Evolutionary conservation across 345 rosid genomes (phyloP), one percentile per base, ranked within the genome.

Genomic region (Raphanus sativus): DNA sequence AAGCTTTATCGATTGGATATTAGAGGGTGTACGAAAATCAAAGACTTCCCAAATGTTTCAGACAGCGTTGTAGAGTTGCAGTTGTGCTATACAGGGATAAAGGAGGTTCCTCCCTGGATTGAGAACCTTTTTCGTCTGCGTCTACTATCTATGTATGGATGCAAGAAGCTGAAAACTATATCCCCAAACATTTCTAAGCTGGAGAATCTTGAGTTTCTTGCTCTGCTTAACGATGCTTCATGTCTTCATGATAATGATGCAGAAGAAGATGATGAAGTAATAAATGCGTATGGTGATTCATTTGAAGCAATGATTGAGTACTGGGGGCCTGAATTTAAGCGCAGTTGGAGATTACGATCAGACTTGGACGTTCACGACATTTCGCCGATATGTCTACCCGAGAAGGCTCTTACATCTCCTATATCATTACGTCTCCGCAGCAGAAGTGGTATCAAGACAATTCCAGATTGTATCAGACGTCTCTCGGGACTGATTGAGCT

Each of bases 21-120:
- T 63, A 2, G 0, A 3, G 1, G 25, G 4, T 77, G 83, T 34
- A 25, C 1, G 12, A 69, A n/a, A 0, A 70, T 83, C n/a, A 36
- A 21, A 34, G 40, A 17, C 7, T 80, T 83, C n/a, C 79, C 83
- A 65, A 11, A 62, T 48, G 69, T 73, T 73, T 60, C 61, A 26
- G 11, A 61, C 58, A 59, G 28, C 67, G 45, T 71, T 4, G 7
- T 8, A 26, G 26, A 38, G 26, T 30, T 73, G 24, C 4, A 0
- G 0, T 30, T 73, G 50, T 10, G 50, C 56, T 1, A 29, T 2
- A 73, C 69, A 48, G 5, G n/a, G 42, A 62, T 73, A 62, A 9
- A 45, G 15, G 69, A 73, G 50, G 16, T 73, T 21, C 70, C 70
- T 52, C 52, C 52, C 13, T 0, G 62, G 77, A 33, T 73, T 48